phyloP scores from a whole-genome alignment of 345 rosid genomes.

The Pistacia atlantica region DNA sequence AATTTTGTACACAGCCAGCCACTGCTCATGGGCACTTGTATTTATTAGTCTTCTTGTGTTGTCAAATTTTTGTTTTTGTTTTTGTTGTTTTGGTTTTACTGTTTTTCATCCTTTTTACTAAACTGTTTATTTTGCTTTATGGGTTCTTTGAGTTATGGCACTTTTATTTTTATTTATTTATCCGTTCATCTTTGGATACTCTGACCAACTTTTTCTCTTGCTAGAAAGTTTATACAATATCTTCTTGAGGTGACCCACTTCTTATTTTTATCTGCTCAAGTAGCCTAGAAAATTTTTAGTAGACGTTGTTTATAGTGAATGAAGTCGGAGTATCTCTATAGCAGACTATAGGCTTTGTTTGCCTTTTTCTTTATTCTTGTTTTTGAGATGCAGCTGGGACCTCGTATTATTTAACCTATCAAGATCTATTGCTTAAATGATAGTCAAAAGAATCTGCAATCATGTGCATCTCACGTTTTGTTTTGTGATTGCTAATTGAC shows the following conservation, averaged over 20 bases:
- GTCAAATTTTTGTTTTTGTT: background rate
- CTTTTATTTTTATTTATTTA: background rate
- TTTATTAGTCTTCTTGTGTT: constrained; percentile 8
- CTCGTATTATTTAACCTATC: background rate
- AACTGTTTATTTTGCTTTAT: constrained; percentile 4
- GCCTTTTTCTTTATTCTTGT: background rate
- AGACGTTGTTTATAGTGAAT: background rate
- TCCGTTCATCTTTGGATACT: constrained; percentile 35
- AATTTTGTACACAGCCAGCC: background rate
- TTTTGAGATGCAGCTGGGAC: background rate
- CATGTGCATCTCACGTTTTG: background rate
- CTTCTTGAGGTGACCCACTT: constrained; percentile 13
- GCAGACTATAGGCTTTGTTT: background rate
- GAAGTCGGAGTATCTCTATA: background rate
- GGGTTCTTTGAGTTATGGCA: background rate
- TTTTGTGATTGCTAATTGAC: background rate
- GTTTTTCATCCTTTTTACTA: background rate
- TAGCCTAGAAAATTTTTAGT: background rate
- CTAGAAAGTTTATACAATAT: constrained; percentile 5
- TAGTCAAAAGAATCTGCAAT: constrained; percentile 2
- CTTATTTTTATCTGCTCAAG: background rate
- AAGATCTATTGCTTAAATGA: background rate
- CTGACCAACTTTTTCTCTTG: constrained; percentile 29
- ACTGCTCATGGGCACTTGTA: constrained; percentile 28
- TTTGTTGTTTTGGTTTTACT: background rate